Percentiles rank a stretch among this genome's conserved stretches.
Conservation (phyloP, 345 rosid species). For the Salix arbutifolia region DNA sequence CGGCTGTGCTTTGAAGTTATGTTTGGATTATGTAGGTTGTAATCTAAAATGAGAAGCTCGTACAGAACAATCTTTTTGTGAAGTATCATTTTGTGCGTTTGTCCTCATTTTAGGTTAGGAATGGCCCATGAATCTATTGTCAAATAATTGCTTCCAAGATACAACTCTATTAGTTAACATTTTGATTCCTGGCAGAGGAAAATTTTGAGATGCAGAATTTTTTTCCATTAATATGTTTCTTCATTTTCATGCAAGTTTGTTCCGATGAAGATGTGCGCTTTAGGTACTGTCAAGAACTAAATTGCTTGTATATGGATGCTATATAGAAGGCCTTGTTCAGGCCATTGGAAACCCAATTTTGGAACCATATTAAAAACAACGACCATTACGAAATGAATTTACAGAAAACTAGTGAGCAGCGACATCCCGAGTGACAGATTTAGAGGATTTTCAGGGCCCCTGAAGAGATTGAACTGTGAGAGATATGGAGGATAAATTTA, state of each 20-base stretch:
- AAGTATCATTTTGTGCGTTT: background rate
- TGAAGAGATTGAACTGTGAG: no score
- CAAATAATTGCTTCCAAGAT: constrained; percentile 9
- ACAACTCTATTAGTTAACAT: background rate
- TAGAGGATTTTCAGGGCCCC: no score
- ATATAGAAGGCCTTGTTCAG: no score
- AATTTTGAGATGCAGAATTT: constrained; percentile 17
- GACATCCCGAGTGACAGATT: no score
- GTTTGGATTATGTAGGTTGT: background rate
- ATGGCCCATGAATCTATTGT: background rate
- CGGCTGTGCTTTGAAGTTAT: background rate
- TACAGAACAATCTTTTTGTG: background rate
- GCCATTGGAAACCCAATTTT: no score
- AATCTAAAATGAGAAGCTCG: constrained; percentile 4
- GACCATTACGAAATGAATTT: no score
- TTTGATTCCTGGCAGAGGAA: background rate
- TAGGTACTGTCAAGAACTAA: no score
- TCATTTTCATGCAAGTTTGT: background rate
- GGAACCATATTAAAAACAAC: no score
- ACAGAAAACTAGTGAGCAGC: no score
- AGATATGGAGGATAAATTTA: no score
- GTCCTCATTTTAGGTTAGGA: constrained; percentile 5
- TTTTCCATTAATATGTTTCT: background rate
- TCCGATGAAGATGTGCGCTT: no score
- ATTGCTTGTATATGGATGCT: no score